These are phyloP conservation scores for Chrysoporthe austroafricana DNA, from an alignment of 2,329 filamentous ascomycete genomes.

Conservation along the genomic window DNA sequence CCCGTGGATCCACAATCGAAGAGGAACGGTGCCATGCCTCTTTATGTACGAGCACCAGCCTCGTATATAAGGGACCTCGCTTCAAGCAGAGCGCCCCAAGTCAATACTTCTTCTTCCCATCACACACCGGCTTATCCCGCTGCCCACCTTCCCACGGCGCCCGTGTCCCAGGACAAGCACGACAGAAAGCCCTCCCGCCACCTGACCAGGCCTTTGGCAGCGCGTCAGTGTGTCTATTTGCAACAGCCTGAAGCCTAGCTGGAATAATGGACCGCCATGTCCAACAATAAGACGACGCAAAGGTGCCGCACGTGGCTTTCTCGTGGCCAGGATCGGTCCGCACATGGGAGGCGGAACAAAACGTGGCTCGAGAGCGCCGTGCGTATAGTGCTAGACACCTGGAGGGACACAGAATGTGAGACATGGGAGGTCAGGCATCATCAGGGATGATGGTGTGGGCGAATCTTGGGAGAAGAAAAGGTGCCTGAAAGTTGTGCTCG, in stretches of 20 bases:
- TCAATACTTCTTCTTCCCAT: slow-evolving; percentile 5
- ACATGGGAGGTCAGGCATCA: slow-evolving; percentile 17
- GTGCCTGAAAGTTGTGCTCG: background rate
- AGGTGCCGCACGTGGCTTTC: slow-evolving; percentile 28
- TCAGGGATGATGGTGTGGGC: slow-evolving; percentile 1
- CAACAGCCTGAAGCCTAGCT: slow-evolving; percentile 22
- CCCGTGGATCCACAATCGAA: slow-evolving; percentile 3
- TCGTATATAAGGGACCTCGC: slow-evolving; percentile 4
- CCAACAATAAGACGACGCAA: slow-evolving; percentile 25
- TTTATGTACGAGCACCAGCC: slow-evolving; percentile 17
- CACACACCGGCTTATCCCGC: slow-evolving; percentile 14
- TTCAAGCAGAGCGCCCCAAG: slow-evolving; percentile 1
- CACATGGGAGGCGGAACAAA: slow-evolving; percentile 11
- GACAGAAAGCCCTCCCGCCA: background rate
- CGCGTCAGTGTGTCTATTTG: slow-evolving; percentile 22
- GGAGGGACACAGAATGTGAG: slow-evolving; percentile 16
- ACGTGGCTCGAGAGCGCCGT: slow-evolving; percentile 11
- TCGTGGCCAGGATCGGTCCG: slow-evolving; percentile 24
- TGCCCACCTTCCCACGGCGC: background rate
- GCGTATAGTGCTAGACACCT: slow-evolving; percentile 16
- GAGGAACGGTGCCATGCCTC: slow-evolving; percentile 6
- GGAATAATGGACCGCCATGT: slow-evolving; percentile 35
- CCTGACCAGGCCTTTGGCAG: slow-evolving; percentile 24
- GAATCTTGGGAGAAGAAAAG: background rate
- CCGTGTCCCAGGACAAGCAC: too few relatives aligned